Evolutionary conservation across 1,284 basidiomycete genomes (phyloP).

Genomic region (Pseudozyma thailandica): DNA sequence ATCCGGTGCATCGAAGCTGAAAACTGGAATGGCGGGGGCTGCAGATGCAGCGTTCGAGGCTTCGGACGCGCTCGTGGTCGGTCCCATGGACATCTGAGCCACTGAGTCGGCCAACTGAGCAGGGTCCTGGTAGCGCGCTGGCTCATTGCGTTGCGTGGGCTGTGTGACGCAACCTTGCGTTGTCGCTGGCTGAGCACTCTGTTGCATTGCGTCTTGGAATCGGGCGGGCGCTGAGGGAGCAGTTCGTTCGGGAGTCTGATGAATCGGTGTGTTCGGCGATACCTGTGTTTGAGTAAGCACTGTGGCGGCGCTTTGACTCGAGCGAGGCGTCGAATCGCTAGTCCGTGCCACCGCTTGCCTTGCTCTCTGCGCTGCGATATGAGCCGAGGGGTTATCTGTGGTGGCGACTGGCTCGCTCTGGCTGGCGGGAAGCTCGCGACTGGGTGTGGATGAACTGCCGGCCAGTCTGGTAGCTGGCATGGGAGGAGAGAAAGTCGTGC

Average conservation of each 20-base stretch:
- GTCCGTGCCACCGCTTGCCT: not conserved
- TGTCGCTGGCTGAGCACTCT: not conserved
- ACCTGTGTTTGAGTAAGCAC: slow-evolving; percentile 4
- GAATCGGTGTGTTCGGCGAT: not conserved
- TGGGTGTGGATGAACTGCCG: slow-evolving; percentile 8
- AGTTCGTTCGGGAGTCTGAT: not conserved
- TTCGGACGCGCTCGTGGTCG: not conserved
- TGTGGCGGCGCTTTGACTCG: slow-evolving; percentile 35
- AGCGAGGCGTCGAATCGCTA: slow-evolving; percentile 1
- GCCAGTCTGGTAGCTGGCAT: slow-evolving; percentile 23
- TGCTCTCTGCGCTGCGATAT: not conserved
- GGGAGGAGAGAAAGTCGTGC: slow-evolving; percentile 42
- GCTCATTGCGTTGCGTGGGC: slow-evolving; percentile 16
- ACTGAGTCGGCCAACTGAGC: slow-evolving; percentile 24
- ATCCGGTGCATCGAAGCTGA: slow-evolving; percentile 32
- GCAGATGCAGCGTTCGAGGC: not conserved
- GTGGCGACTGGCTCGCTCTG: slow-evolving; percentile 40
- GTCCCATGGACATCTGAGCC: slow-evolving; percentile 20
- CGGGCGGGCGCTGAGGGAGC: slow-evolving; percentile 20
- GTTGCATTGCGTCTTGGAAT: slow-evolving; percentile 23
- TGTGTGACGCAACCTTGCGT: not conserved
- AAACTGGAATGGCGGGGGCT: slow-evolving; percentile 13
- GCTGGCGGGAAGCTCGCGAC: slow-evolving; percentile 25
- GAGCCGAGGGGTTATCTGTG: not conserved
- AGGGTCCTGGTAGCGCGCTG: slow-evolving; percentile 25